These are phyloP conservation scores for Incumbomyces delicatus DNA, from an alignment of 2,329 filamentous ascomycete genomes.

Conservation along the genomic window DNA sequence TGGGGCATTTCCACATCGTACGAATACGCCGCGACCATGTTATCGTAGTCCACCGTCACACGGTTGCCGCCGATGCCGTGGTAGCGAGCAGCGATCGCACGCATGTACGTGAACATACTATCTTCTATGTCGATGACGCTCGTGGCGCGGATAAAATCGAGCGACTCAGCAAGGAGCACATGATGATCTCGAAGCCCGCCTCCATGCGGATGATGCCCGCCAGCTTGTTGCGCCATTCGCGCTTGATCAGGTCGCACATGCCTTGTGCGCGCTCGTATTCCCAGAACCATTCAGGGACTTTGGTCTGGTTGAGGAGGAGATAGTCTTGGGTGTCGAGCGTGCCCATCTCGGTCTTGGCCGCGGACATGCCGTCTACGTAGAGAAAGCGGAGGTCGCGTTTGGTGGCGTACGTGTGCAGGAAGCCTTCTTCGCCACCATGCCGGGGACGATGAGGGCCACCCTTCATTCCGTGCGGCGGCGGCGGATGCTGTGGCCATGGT, in stretches of 20 bases:
- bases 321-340: conserved; percentile 60
- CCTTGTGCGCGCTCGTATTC: conserved; percentile 45
- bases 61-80: conserved; percentile 26
- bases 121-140: no score
- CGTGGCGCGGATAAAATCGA: no score
- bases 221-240: conserved; percentile 43
- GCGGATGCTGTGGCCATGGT: not conserved
- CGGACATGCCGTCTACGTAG: conserved; percentile 62
- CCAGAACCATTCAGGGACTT: conserved; percentile 22
- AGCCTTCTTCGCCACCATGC: conserved; percentile 34
- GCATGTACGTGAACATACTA: conserved; percentile 12
- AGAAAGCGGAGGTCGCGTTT: conserved; percentile 49
- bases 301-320: conserved; percentile 33
- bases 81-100: conserved; percentile 16
- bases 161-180: conserved; percentile 50
- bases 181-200: conserved; percentile 59
- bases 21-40: conserved; percentile 40
- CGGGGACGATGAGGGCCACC: conserved; percentile 1
- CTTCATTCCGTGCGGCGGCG: not conserved
- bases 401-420: conserved; percentile 57
- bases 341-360: conserved; percentile 55
- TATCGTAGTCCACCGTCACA: conserved; percentile 38
- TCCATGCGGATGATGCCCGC: conserved; percentile 60
- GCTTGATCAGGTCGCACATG: conserved; percentile 47
- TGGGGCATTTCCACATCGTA: conserved; percentile 34